phyloP scores from a whole-genome alignment of 768 basidiomycete species.

The Xerocomellus intermedius region DNA sequence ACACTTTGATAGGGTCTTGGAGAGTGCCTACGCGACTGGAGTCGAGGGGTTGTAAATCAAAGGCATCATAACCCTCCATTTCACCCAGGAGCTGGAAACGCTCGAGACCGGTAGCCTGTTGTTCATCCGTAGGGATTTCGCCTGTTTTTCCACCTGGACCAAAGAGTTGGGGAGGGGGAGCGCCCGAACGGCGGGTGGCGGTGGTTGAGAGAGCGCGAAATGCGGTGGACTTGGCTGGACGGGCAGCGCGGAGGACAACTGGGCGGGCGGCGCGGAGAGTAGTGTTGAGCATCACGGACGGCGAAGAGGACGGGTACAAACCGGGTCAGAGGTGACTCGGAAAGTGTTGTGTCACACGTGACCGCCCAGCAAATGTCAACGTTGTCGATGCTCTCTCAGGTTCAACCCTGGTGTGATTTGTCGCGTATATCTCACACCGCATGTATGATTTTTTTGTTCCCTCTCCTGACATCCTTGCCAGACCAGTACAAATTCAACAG shows the following conservation, averaged over 20 bases:
- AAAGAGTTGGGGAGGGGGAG: slow-evolving; percentile 63
- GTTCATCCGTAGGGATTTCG: slow-evolving; percentile 76
- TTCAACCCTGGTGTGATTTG: neutral
- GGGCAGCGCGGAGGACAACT: slow-evolving; percentile 20
- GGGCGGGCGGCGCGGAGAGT: slow-evolving; percentile 29
- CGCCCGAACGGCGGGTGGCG: slow-evolving; percentile 52
- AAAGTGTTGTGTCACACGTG: slow-evolving; percentile 25
- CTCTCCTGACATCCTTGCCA: neutral
- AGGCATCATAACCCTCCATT: slow-evolving; percentile 83
- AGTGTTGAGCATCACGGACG: slow-evolving; percentile 26
- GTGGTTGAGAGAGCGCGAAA: slow-evolving; percentile 62
- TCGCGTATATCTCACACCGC: neutral
- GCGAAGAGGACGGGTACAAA: slow-evolving; percentile 20
- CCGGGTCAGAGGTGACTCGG: slow-evolving; percentile 28
- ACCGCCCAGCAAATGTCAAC: no score
- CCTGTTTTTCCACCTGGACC: slow-evolving; percentile 73
- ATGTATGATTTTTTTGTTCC: neutral
- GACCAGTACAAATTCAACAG: neutral
- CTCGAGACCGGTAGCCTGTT: slow-evolving; percentile 95
- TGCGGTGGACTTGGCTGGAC: slow-evolving; percentile 24
- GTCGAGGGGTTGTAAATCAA: slow-evolving; percentile 85
- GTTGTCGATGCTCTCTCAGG: no score
- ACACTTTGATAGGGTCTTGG: slow-evolving; percentile 82
- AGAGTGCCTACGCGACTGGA: slow-evolving; percentile 85
- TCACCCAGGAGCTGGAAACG: slow-evolving; percentile 91